Evolutionary conservation across 306 rosid species (phyloP).

Genomic region (Astragalus glycyphyllos): DNA sequence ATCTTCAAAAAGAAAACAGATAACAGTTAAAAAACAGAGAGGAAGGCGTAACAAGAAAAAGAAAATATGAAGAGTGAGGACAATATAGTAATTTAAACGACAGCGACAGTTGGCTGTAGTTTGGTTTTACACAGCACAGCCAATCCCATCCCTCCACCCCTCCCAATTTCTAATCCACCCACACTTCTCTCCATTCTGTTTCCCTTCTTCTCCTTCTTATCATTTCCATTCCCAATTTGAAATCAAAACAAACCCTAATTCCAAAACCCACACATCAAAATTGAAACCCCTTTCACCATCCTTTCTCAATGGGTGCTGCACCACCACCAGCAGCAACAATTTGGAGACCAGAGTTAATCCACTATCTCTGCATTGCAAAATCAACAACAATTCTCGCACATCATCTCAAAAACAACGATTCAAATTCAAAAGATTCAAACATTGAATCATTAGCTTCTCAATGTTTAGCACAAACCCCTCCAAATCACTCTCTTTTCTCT

Average conservation of each 20-base stretch:
- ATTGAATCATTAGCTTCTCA: slow-evolving; percentile 62
- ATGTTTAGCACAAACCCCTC: slow-evolving; percentile 72
- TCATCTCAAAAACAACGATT: slow-evolving; percentile 21
- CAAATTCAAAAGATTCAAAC: slow-evolving; percentile 44
- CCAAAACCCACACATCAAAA: not conserved
- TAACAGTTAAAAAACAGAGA: too few species aligned
- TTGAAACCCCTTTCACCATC: not conserved
- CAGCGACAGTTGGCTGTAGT: too few species aligned
- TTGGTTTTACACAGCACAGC: too few species aligned
- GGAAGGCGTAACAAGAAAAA: too few species aligned
- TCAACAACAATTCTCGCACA: slow-evolving; percentile 66
- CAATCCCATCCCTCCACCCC: too few species aligned
- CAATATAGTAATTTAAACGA: too few species aligned
- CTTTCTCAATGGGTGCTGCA: not conserved
- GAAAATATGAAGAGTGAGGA: too few species aligned
- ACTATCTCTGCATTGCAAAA: slow-evolving; percentile 79
- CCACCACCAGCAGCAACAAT: not conserved
- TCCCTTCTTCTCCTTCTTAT: too few species aligned
- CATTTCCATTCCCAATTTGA: not conserved
- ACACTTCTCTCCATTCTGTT: too few species aligned
- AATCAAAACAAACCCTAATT: not conserved
- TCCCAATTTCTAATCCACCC: too few species aligned
- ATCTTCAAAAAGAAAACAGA: too few species aligned
- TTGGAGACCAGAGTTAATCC: slow-evolving; percentile 64
- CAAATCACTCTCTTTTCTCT: slow-evolving; percentile 62